Evolutionary conservation across 108 stramenopile species (phyloP).

Genomic region (Pseudonitzschia pungens): DNA sequence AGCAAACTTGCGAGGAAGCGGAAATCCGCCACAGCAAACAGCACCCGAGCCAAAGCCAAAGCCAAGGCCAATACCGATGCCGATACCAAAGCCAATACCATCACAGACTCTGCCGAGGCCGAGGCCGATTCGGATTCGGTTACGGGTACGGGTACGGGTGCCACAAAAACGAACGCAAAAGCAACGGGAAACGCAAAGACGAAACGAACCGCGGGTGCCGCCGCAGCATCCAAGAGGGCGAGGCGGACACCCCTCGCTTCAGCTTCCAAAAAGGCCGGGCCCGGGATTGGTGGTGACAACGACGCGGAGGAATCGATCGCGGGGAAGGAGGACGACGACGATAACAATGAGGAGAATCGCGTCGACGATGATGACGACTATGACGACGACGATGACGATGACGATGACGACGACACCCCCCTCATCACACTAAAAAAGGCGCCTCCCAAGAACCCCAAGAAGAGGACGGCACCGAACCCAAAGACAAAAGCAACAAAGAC

Average conservation of each 20-base stretch:
- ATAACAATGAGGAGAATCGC: too few relatives aligned
- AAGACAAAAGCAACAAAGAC: constrained; percentile 10
- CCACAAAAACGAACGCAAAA: background rate
- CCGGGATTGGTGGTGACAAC: too few relatives aligned
- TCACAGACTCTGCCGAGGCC: too few relatives aligned
- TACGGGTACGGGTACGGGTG: too few relatives aligned
- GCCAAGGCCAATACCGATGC: background rate
- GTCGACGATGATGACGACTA: background rate
- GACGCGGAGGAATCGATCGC: too few relatives aligned
- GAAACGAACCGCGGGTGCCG: background rate
- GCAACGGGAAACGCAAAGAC: background rate
- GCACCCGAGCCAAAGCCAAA: too few relatives aligned
- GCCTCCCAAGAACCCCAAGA: constrained; percentile 19
- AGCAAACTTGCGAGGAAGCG: background rate
- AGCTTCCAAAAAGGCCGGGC: background rate
- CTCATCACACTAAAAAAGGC: constrained; percentile 6
- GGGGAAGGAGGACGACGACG: too few relatives aligned
- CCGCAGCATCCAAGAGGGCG: constrained; percentile 1
- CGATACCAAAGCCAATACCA: background rate
- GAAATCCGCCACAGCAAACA: background rate
- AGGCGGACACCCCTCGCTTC: background rate
- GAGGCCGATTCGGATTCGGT: too few relatives aligned
- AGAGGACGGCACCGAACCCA: background rate
- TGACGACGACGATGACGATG: constrained; percentile 1
- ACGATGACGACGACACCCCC: background rate